Evolutionary conservation across 148 eudicot species (phyloP).

Genomic region (Rhododendron kiyosumense): DNA sequence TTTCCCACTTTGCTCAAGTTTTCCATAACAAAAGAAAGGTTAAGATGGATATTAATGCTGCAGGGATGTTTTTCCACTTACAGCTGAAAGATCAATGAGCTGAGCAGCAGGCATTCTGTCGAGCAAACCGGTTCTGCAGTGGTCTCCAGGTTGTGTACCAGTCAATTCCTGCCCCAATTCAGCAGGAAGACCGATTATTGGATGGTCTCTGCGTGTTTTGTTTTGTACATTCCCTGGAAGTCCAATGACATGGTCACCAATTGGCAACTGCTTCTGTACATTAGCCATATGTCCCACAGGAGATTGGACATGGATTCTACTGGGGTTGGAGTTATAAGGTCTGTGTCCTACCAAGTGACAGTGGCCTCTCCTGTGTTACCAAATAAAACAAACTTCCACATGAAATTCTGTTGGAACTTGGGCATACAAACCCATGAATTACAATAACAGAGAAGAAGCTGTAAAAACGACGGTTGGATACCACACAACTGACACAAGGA

Average conservation of each 20-base stretch:
- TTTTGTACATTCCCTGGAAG: conserved; percentile 16
- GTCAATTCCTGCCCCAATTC: conserved; percentile 18
- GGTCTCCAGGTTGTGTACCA: conserved; percentile 17
- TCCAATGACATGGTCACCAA: conserved; percentile 14
- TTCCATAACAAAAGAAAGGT: neutral
- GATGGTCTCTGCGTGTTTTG: conserved; percentile 2
- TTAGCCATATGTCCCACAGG: conserved; percentile 29
- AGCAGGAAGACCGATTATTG: conserved; percentile 24
- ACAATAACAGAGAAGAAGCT: neutral
- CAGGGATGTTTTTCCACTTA: conserved; percentile 27
- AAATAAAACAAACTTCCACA: neutral
- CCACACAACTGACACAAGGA: neutral
- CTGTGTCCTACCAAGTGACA: conserved; percentile 68
- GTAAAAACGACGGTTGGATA: neutral
- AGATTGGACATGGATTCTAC: conserved; percentile 14
- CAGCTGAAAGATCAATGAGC: conserved; percentile 35
- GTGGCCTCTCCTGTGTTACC: conserved; percentile 55
- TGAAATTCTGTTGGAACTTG: neutral
- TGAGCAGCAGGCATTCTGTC: conserved; percentile 24
- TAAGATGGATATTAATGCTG: neutral
- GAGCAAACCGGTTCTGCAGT: conserved; percentile 12
- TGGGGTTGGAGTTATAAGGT: conserved; percentile 23
- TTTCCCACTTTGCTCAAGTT: neutral
- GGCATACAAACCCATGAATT: neutral
- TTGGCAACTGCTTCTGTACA: conserved; percentile 24